Percentiles rank a stretch among this genome's conserved stretches.
Conservation (phyloP, 495 filamentous ascomycete species). For the Penicillium salamii region DNA sequence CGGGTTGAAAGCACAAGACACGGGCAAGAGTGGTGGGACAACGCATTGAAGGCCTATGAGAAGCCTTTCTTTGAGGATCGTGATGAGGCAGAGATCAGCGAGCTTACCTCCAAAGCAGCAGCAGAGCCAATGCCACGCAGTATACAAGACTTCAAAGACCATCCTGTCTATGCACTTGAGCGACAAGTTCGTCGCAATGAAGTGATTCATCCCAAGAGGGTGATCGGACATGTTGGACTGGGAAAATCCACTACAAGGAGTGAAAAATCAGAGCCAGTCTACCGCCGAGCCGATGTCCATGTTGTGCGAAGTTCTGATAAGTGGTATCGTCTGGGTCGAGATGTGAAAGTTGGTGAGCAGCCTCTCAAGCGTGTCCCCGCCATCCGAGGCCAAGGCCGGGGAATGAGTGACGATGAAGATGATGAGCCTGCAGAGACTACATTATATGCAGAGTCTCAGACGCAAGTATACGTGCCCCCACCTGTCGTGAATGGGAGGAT, state of each 20-base stretch:
- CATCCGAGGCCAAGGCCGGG: conserved; percentile 33
- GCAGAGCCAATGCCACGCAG: conserved; percentile 87
- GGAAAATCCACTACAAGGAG: conserved; percentile 59
- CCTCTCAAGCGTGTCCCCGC: conserved; percentile 67
- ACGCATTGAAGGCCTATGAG: conserved; percentile 57
- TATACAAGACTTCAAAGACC: conserved; percentile 87
- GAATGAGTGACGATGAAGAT: conserved; percentile 40
- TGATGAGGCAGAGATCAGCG: conserved; percentile 78
- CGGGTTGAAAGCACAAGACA: conserved; percentile 67
- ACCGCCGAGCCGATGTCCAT: conserved; percentile 75
- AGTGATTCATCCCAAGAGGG: conserved; percentile 66
- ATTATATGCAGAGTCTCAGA: conserved; percentile 76
- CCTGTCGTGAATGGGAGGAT: conserved; percentile 71
- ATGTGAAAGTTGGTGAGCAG: conserved; percentile 70
- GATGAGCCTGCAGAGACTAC: conserved; percentile 42
- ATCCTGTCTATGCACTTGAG: conserved; percentile 86
- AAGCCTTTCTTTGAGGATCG: conserved; percentile 57
- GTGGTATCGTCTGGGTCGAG: conserved; percentile 84
- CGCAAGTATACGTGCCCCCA: conserved; percentile 68
- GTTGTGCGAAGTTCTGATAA: conserved; percentile 70
- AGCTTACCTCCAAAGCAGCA: conserved; percentile 66
- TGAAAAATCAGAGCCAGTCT: conserved; percentile 61
- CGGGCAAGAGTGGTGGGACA: conserved; percentile 73
- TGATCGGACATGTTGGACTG: conserved; percentile 72
- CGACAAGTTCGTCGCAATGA: conserved; percentile 84